These are phyloP conservation scores for Xylariaceae sp. DNA, from an alignment of 2,329 filamentous ascomycete species.

Conservation along the genomic window DNA sequence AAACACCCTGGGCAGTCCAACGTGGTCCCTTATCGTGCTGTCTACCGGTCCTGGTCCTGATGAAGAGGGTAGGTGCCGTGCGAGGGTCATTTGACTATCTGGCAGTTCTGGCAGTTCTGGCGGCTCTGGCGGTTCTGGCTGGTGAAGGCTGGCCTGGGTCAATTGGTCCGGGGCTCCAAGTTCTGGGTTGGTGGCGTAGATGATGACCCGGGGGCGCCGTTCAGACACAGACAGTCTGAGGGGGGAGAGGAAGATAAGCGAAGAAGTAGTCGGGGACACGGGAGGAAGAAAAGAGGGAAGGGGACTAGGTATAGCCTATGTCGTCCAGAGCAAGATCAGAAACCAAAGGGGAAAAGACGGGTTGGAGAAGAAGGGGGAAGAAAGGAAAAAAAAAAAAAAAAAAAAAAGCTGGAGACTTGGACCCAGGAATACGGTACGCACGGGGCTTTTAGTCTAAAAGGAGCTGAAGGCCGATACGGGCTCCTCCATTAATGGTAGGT, in stretches of 20 bases:
- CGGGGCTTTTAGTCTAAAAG: constrained; percentile 28
- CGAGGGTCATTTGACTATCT: constrained; percentile 15
- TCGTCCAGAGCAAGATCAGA: constrained; percentile 13
- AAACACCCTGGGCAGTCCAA: constrained; percentile 9
- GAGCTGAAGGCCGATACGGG: constrained; percentile 20
- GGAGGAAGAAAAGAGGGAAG: constrained; percentile 11
- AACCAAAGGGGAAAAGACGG: constrained; percentile 6
- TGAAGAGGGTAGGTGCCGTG: constrained; percentile 8
- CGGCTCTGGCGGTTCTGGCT: background rate
- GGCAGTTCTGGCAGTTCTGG: no score
- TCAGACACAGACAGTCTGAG: constrained; percentile 3
- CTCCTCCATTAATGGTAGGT: constrained; percentile 14
- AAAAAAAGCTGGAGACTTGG: constrained; percentile 14
- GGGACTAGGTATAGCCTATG: constrained; percentile 7
- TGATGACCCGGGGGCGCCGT: constrained; percentile 16
- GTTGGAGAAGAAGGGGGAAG: background rate
- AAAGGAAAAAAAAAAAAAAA: no score
- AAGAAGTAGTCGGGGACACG: background rate
- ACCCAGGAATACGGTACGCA: constrained; percentile 30
- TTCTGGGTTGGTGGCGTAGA: constrained; percentile 22
- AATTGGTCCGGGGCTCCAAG: constrained; percentile 3
- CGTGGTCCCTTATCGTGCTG: constrained; percentile 5
- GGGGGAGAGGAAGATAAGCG: constrained; percentile 6
- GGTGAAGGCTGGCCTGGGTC: constrained; percentile 5
- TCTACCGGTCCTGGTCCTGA: constrained; percentile 10